Percentiles rank a stretch among this genome's conserved stretches.
Evolutionary conservation across 1,284 basidiomycete species (phyloP).

Genomic region (Pseudozyma sp.): DNA sequence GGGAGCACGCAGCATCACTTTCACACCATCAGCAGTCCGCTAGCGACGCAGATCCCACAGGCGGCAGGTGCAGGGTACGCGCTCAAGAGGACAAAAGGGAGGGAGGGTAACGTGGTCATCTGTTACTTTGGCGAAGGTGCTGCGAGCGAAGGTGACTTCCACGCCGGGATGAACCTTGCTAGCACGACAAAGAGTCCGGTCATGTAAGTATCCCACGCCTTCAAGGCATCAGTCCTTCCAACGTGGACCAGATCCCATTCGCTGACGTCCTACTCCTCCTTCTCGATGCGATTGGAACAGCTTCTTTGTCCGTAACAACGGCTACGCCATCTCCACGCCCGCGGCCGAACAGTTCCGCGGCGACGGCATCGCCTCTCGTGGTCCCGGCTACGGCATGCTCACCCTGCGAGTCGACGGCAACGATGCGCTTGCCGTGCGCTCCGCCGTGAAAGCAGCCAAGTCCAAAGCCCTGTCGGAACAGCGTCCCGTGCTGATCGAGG

Average conservation of each 20-base stretch:
- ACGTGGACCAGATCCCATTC: neutral
- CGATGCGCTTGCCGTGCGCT: constrained; percentile 86
- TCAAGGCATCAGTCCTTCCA: neutral
- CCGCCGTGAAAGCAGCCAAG: constrained; percentile 83
- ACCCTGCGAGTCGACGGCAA: constrained; percentile 84
- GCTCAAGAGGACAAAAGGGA: constrained; percentile 80
- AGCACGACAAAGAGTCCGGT: constrained; percentile 58
- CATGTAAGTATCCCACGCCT: constrained; percentile 39
- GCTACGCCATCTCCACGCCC: constrained; percentile 94
- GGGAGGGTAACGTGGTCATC: constrained; percentile 76
- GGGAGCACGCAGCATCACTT: constrained; percentile 86
- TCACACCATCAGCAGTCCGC: constrained; percentile 90
- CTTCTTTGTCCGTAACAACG: constrained; percentile 77
- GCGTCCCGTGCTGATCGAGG: constrained; percentile 87
- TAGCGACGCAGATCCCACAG: constrained; percentile 96
- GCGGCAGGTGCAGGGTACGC: constrained; percentile 93
- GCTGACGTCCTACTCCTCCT: constrained; percentile 63
- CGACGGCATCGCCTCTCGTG: constrained; percentile 75
- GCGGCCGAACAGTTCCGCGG: constrained; percentile 81
- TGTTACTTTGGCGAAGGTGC: constrained; percentile 87
- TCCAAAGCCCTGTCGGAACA: constrained; percentile 78
- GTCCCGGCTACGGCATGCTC: constrained; percentile 87
- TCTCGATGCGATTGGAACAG: constrained; percentile 68
- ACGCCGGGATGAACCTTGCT: constrained; percentile 72
- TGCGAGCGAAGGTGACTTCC: constrained; percentile 73